These are phyloP conservation scores for Gossypium trilobum DNA, from an alignment of 441 rosid genomes.

Conservation along the genomic window DNA sequence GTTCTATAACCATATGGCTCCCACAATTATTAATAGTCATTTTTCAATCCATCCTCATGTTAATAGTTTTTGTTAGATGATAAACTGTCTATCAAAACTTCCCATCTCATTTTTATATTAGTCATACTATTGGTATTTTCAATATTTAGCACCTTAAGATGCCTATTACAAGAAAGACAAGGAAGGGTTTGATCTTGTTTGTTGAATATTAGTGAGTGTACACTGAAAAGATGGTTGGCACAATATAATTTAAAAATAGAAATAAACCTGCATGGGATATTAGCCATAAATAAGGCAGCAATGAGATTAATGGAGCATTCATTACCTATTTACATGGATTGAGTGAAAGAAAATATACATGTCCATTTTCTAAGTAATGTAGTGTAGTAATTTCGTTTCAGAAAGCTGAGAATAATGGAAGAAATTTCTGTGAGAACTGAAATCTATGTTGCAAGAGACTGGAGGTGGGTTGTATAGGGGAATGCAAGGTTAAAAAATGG, in stretches of 20 bases:
- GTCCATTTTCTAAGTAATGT: neutral
- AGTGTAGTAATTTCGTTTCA: conserved; percentile 2
- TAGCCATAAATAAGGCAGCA: neutral
- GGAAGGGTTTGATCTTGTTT: neutral
- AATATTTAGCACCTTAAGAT: neutral
- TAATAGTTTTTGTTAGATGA: conserved; percentile 3
- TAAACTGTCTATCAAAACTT: neutral
- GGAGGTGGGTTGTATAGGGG: neutral
- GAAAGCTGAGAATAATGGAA: conserved; percentile 8
- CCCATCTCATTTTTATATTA: neutral
- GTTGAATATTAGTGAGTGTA: neutral
- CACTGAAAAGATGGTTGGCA: neutral
- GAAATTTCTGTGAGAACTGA: neutral
- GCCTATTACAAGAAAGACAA: neutral
- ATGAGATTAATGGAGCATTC: neutral
- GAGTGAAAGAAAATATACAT: neutral
- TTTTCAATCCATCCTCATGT: neutral
- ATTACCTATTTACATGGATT: neutral
- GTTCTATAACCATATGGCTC: conserved; percentile 28
- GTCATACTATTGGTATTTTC: neutral
- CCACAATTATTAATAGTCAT: neutral
- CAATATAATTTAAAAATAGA: neutral
- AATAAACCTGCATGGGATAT: neutral
- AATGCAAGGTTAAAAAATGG: neutral
- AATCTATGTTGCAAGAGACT: conserved; percentile 4